These are phyloP conservation scores for Cryptosporidium tyzzeri DNA, from an alignment of 169 alveolate genomes.

Conservation along the genomic window DNA sequence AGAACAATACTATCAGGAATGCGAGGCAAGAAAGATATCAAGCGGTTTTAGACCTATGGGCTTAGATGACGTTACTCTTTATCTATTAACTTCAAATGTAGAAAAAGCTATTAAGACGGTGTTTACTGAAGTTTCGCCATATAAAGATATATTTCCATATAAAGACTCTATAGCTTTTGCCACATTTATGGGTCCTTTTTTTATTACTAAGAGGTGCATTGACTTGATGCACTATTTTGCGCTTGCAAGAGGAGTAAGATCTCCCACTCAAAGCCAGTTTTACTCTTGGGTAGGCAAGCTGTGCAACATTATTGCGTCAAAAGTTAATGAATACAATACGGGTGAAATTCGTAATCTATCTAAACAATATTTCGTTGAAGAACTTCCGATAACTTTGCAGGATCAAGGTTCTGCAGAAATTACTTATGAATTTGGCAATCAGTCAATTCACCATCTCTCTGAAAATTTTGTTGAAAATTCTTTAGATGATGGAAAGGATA, in stretches of 20 bases:
- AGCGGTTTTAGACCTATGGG: conserved; percentile 76
- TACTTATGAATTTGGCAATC: neutral
- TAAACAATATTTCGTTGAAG: conserved; percentile 32
- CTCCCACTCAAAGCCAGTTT: conserved; percentile 56
- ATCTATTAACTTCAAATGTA: conserved; percentile 55
- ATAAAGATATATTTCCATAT: conserved; percentile 41
- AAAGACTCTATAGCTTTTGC: conserved; percentile 67
- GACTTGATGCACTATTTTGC: conserved; percentile 75
- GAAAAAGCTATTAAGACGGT: conserved; percentile 62
- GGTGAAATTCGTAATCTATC: conserved; percentile 55
- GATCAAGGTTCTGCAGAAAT: conserved; percentile 2
- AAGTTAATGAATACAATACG: conserved; percentile 45
- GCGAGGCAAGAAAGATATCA: conserved; percentile 68
- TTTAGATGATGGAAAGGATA: conserved; percentile 39
- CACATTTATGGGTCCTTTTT: conserved; percentile 73
- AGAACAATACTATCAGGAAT: conserved; percentile 67
- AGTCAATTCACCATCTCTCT: neutral
- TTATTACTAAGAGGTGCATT: conserved; percentile 60
- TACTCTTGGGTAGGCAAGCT: conserved; percentile 52
- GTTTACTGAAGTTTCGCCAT: conserved; percentile 63
- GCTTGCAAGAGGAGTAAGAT: conserved; percentile 70
- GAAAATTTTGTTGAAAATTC: neutral
- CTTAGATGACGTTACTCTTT: conserved; percentile 58
- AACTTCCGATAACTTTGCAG: conserved; percentile 22
- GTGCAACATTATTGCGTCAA: conserved; percentile 55